phyloP scores from a whole-genome alignment of 441 rosid species.

The Eruca vesicaria region DNA sequence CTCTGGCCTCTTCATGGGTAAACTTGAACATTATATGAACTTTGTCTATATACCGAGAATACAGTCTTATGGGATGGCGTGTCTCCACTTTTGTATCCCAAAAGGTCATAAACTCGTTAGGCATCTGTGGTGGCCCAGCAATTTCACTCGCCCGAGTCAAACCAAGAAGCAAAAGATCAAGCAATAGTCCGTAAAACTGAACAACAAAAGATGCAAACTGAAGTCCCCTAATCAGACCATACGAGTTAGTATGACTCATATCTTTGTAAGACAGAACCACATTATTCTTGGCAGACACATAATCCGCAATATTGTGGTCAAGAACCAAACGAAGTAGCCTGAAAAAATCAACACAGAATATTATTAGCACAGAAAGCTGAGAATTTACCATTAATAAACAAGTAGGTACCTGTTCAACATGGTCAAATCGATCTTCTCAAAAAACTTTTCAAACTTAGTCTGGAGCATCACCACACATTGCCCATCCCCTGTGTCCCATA shows the following conservation, averaged over 20 bases:
- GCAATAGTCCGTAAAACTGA: constrained; percentile 92
- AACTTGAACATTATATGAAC: constrained; percentile 96
- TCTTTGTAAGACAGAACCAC: constrained; percentile 98
- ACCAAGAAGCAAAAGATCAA: constrained; percentile 96
- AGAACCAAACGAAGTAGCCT: constrained; percentile 98
- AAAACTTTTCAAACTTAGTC: constrained; percentile 95
- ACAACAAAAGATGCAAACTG: constrained; percentile 99
- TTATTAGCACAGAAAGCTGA: not conserved
- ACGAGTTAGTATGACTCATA: constrained; percentile 98
- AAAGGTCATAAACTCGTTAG: constrained; percentile 93
- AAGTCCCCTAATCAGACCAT: constrained; percentile 98
- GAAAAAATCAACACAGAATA: constrained; percentile 21
- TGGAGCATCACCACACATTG: constrained; percentile 99
- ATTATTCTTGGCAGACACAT: constrained; percentile 97
- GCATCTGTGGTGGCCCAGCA: constrained; percentile 99
- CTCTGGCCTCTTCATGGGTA: constrained; percentile 98
- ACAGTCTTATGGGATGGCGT: constrained; percentile 90
- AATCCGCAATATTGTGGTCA: constrained; percentile 98
- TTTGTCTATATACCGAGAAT: constrained; percentile 91
- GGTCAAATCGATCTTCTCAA: constrained; percentile 97
- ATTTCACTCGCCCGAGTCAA: constrained; percentile 99
- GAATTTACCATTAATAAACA: not conserved
- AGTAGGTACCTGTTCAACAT: constrained; percentile 83
- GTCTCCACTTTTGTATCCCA: constrained; percentile 99
- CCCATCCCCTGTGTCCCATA: constrained; percentile 99